Base-by-base conservation (phyloP, 257 asterid genomes). In the Solanum sitiens region DNA sequence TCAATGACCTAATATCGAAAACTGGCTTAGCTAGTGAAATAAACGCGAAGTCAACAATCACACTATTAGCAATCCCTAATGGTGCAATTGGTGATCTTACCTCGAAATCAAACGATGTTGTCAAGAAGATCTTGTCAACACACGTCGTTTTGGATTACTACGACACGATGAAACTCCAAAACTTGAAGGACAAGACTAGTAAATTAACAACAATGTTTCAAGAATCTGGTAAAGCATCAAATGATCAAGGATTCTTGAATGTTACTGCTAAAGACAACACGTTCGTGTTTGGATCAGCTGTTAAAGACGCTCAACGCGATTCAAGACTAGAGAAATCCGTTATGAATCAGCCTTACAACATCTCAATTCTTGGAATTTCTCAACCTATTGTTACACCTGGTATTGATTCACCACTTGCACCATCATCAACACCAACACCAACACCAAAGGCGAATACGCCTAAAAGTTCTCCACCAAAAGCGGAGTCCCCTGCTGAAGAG, bases 121-220 rank as follows among this genome's bases (percentile, higher is more conserved):
- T 56, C 35, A 91, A 68, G 92, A 87, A 88, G 4, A 89, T 93
- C 87, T 89, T 96, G n/a, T 92, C 93, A 90, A 92, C 84, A 89
- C 98, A 96, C 85, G 86, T 96, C 18, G 67, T 95, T 68, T 94
- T 95, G 47, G 99, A 96, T 44, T 95, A 95, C 92, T 96, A 50
- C 67, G 98, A 94, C 23, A 42, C 79, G 20, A 0, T 88, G 83
- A 96, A 96, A 87, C 97, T 96, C 37, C 84, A 75, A 87, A 89
- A 90, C 53, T 84, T 95, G 75, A 84, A 91, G 76, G 88, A 45
- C 20, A 89, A 86, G 42, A 88, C 94, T 33, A 50, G 86, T 3
- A 89, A 75, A 15, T 79, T 92, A 86, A 93, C 98, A 80, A 97
- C 94, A 7, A 90, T 95, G 87, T 95, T 39, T 89, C 98, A 95